Evolutionary conservation across 2,329 filamentous ascomycete species (phyloP).

Genomic region (Domatiomyces globalis): DNA sequence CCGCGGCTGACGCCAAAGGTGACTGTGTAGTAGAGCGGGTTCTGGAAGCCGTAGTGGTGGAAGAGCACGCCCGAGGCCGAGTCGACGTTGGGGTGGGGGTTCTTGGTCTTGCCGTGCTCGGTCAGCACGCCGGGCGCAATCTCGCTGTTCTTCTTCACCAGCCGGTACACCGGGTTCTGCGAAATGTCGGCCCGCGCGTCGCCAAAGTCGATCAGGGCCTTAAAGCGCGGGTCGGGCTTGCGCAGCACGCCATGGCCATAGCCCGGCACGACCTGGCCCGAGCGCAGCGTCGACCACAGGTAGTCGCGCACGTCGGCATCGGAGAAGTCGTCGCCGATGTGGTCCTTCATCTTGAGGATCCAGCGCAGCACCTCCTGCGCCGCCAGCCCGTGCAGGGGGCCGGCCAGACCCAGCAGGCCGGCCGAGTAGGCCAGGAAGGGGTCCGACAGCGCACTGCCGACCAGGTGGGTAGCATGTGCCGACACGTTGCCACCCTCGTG

Average conservation of each 20-base stretch:
- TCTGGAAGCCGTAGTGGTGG: constrained; percentile 94
- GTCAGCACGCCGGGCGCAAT: constrained; percentile 81
- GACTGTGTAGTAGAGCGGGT: constrained; percentile 84
- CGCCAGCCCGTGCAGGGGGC: constrained; percentile 83
- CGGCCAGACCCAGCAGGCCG: constrained; percentile 85
- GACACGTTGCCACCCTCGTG: constrained; percentile 98
- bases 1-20: constrained; percentile 54
- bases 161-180: constrained; percentile 75
- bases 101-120: constrained; percentile 96
- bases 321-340: constrained; percentile 63
- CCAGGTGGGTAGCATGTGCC: constrained; percentile 85
- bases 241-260: constrained; percentile 93
- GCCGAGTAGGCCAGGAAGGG: constrained; percentile 94
- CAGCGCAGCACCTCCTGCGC: constrained; percentile 95
- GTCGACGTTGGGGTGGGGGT: constrained; percentile 95
- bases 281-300: constrained; percentile 85
- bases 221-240: constrained; percentile 92
- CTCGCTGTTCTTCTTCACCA: constrained; percentile 85
- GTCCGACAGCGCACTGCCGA: constrained; percentile 86
- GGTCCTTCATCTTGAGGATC: constrained; percentile 89
- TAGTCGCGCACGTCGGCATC: constrained; percentile 76
- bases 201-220: constrained; percentile 93
- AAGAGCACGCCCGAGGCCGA: constrained; percentile 86
- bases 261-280: constrained; percentile 82
- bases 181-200: constrained; percentile 71